phyloP scores from a whole-genome alignment of 495 filamentous ascomycete species.

The Poronia punctata region DNA sequence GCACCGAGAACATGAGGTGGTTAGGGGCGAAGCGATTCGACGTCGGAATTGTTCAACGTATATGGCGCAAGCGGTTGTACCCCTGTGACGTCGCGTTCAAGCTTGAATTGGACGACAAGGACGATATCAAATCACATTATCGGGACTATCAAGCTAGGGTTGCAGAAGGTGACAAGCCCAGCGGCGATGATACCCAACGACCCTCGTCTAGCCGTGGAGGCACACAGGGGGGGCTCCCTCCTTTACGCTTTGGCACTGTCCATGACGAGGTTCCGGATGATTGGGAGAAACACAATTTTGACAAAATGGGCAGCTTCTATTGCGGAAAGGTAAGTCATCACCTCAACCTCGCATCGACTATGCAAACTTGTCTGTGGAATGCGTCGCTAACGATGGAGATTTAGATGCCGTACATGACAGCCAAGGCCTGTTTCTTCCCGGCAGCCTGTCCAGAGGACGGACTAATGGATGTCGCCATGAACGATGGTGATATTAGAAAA shows the following conservation, averaged over 20 bases:
- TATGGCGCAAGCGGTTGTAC: slow-evolving; percentile 67
- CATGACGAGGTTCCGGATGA: slow-evolving; percentile 65
- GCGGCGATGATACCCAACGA: not conserved
- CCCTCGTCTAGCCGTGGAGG: slow-evolving; percentile 5
- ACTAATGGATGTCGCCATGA: slow-evolving; percentile 72
- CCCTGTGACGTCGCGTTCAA: slow-evolving; percentile 86
- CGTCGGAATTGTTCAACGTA: slow-evolving; percentile 66
- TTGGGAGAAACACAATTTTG: slow-evolving; percentile 64
- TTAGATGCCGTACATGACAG: slow-evolving; percentile 83
- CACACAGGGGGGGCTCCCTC: slow-evolving; percentile 52
- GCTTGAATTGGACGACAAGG: slow-evolving; percentile 71
- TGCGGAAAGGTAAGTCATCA: slow-evolving; percentile 61
- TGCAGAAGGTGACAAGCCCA: not conserved
- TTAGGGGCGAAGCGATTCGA: slow-evolving; percentile 83
- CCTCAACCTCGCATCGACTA: not conserved
- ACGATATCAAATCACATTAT: slow-evolving; percentile 67
- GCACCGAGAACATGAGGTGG: slow-evolving; percentile 86
- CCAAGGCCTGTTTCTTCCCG: slow-evolving; percentile 82
- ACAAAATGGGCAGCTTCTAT: slow-evolving; percentile 87
- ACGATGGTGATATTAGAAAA: slow-evolving; percentile 67
- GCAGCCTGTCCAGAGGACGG: slow-evolving; percentile 80
- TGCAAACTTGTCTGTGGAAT: not conserved
- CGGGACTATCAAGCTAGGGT: slow-evolving; percentile 31
- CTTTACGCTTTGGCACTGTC: slow-evolving; percentile 71
- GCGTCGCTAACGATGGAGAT: slow-evolving; percentile 3